Percentiles rank a stretch among this genome's conserved stretches.
These are phyloP conservation scores for Fusarium zealandicum DNA, from an alignment of 2,329 filamentous ascomycete genomes.

Conservation along the genomic window DNA sequence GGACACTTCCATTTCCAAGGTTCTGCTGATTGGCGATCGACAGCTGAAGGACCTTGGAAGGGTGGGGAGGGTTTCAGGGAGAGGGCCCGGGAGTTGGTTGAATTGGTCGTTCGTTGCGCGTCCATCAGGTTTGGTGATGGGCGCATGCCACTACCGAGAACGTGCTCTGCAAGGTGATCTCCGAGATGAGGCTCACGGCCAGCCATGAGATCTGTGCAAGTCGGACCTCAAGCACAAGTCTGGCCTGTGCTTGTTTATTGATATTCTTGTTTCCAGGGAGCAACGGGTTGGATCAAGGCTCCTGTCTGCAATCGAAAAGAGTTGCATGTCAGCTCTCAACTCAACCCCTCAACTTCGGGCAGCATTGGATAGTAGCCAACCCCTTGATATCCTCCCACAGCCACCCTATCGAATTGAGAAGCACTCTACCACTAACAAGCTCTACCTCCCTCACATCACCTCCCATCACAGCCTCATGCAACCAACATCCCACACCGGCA, in stretches of 20 bases:
- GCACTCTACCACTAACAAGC: slow-evolving; percentile 14
- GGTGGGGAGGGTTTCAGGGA: slow-evolving; percentile 18
- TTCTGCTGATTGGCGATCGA: slow-evolving; percentile 4
- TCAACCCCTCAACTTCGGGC: no score
- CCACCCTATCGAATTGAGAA: neutral
- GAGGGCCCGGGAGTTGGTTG: slow-evolving; percentile 6
- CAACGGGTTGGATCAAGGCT: neutral
- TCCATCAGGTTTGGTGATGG: neutral
- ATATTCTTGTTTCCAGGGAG: slow-evolving; percentile 16
- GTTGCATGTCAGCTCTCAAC: neutral
- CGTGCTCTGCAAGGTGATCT: neutral
- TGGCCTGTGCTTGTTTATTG: slow-evolving; percentile 33
- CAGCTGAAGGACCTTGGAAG: slow-evolving; percentile 8
- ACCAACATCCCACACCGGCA: slow-evolving; percentile 4
- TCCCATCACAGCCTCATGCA: slow-evolving; percentile 20
- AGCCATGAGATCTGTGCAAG: no score
- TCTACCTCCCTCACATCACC: slow-evolving; percentile 18
- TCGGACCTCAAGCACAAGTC: slow-evolving; percentile 4
- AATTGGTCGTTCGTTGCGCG: no score
- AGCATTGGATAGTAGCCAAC: neutral
- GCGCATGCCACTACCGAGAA: neutral
- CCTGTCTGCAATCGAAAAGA: neutral
- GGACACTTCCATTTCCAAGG: neutral
- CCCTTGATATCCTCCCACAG: neutral
- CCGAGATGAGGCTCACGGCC: neutral